phyloP scores from a whole-genome alignment of 2,329 filamentous ascomycete species.

The Pseudocercospora vitis region DNA sequence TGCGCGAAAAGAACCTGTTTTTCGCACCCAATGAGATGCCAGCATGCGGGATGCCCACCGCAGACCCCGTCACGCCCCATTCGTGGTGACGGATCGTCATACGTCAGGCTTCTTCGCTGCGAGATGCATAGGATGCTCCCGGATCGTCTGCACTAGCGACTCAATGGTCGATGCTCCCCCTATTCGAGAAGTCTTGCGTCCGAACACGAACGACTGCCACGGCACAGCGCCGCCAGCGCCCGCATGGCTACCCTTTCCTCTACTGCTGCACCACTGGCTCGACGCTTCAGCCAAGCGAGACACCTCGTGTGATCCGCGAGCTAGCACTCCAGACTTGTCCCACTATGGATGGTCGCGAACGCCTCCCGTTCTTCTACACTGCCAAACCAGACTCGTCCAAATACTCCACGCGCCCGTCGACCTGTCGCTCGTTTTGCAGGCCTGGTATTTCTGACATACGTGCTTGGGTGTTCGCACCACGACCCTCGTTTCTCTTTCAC shows the following conservation, averaged over 20 bases:
- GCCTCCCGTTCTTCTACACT: conserved; percentile 12
- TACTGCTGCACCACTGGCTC: conserved; percentile 6
- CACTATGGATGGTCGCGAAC: conserved; percentile 18
- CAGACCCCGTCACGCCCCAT: not conserved
- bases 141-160: conserved; percentile 9
- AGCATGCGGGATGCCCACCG: conserved; percentile 1
- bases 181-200: conserved; percentile 13
- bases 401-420: not conserved
- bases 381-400: conserved; percentile 1
- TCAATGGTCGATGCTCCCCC: conserved; percentile 10
- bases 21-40: conserved; percentile 3
- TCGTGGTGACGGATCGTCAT: not conserved
- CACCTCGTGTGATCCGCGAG: conserved; percentile 16
- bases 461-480: conserved; percentile 11
- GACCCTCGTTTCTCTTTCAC: conserved; percentile 11
- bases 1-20: conserved; percentile 1
- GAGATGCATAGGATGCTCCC: conserved; percentile 1
- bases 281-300: conserved; percentile 17
- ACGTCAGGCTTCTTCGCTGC: not conserved
- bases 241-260: conserved; percentile 4
- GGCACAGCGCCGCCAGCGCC: conserved; percentile 2
- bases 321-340: conserved; percentile 13
- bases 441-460: conserved; percentile 7
- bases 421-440: not conserved
- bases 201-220: conserved; percentile 16